These are phyloP conservation scores for Forsythia suspensa DNA, from an alignment of 257 asterid genomes.

Conservation along the genomic window DNA sequence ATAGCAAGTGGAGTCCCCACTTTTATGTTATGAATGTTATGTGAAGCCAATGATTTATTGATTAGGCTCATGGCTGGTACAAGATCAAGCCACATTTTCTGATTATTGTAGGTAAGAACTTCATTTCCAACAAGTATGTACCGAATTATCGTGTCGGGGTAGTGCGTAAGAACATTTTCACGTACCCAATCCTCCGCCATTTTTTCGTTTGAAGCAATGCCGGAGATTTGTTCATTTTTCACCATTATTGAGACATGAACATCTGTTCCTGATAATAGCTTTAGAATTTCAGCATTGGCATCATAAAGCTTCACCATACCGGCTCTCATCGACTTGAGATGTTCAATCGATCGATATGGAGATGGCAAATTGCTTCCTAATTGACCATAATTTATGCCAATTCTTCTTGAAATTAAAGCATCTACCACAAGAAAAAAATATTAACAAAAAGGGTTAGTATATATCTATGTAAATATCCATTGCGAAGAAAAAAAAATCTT, in stretches of 20 bases:
- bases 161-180: constrained; percentile 47
- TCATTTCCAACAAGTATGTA: constrained; percentile 72
- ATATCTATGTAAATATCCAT: neutral
- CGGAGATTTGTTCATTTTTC: constrained; percentile 42
- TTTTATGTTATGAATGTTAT: constrained; percentile 59
- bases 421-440: constrained; percentile 20
- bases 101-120: constrained; percentile 40
- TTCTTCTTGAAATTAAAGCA: constrained; percentile 32
- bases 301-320: constrained; percentile 59
- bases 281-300: constrained; percentile 61
- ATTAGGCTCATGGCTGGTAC: constrained; percentile 70
- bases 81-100: constrained; percentile 45
- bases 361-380: constrained; percentile 59
- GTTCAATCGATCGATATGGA: constrained; percentile 48
- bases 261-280: constrained; percentile 54
- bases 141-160: constrained; percentile 58
- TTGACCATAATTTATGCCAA: constrained; percentile 72
- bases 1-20: constrained; percentile 72
- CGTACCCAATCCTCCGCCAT: constrained; percentile 58
- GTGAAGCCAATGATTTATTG: constrained; percentile 34
- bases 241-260: constrained; percentile 64
- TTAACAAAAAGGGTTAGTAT: neutral
- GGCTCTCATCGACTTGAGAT: constrained; percentile 42
- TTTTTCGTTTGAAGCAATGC: constrained; percentile 53
- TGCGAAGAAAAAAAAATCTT: constrained; percentile 7